Percentiles rank a stretch among this genome's conserved stretches.
These are phyloP conservation scores for Millerozyma miso DNA, from an alignment of 805 yeast genomes.

Conservation along the genomic window DNA sequence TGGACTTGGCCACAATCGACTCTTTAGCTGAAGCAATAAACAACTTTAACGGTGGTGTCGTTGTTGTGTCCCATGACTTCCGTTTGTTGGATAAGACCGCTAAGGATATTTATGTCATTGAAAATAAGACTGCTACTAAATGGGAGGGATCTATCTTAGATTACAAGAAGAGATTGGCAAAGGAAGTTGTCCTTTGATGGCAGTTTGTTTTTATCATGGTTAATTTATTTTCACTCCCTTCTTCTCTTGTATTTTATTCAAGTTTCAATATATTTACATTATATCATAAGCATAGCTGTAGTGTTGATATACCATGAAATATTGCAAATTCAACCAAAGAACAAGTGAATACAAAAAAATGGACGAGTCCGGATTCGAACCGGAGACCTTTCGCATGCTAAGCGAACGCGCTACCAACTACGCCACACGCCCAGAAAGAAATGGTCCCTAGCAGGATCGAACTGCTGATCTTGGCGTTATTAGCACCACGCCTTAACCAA, in stretches of 20 bases:
- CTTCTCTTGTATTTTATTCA: not conserved
- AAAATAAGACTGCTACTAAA: conserved; percentile 90
- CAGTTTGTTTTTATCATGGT: not conserved
- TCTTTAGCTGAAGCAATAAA: conserved; percentile 96
- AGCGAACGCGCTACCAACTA: conserved; percentile 73
- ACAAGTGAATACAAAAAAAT: conserved; percentile 9
- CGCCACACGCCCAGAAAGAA: conserved; percentile 61
- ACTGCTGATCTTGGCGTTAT: conserved; percentile 71
- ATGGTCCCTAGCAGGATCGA: conserved; percentile 86
- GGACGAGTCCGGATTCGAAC: conserved; percentile 29
- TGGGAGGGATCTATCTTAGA: conserved; percentile 92
- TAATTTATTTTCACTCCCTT: not conserved
- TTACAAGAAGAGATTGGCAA: conserved; percentile 92
- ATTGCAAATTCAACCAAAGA: too few relatives aligned
- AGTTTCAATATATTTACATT: not conserved
- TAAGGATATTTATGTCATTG: conserved; percentile 94
- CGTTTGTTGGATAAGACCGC: conserved; percentile 96
- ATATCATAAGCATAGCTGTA: not conserved
- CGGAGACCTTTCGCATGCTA: conserved; percentile 40
- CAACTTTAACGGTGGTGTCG: conserved; percentile 95
- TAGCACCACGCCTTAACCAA: conserved; percentile 53
- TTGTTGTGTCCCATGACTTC: conserved; percentile 98
- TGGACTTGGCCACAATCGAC: conserved; percentile 97
- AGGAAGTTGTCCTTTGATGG: conserved; percentile 65
- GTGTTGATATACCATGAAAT: too few relatives aligned